Evolutionary conservation across 2,329 filamentous ascomycete species (phyloP).

Genomic region (Xylariaceae sp.): DNA sequence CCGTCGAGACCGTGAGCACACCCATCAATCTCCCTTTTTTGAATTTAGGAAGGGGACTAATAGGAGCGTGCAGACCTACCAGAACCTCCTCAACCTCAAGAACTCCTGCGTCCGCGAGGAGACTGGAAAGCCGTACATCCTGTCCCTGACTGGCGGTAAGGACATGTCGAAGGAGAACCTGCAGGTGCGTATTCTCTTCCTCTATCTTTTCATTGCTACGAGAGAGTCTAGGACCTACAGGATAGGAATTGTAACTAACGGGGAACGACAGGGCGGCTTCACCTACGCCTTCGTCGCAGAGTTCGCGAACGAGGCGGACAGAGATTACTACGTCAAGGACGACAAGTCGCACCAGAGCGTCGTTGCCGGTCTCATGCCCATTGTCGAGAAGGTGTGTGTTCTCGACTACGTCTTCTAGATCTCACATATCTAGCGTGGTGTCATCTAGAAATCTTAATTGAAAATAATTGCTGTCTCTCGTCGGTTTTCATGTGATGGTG

Average conservation of each 20-base stretch:
- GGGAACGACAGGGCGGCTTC: slow-evolving; percentile 33
- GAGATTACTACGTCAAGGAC: slow-evolving; percentile 39
- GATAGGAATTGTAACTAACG: too few species aligned
- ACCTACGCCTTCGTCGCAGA: slow-evolving; percentile 40
- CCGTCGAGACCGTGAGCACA: slow-evolving; percentile 14
- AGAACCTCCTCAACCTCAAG: slow-evolving; percentile 50
- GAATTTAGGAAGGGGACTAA: not conserved
- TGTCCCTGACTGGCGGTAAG: slow-evolving; percentile 50
- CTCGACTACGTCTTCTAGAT: slow-evolving; percentile 32
- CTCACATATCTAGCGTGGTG: too few species aligned
- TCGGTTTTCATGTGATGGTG: too few species aligned
- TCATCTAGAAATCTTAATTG: too few species aligned
- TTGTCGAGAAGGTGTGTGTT: slow-evolving; percentile 37
- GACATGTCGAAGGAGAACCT: slow-evolving; percentile 58
- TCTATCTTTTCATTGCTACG: too few species aligned
- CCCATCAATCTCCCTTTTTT: not conserved
- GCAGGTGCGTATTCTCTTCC: slow-evolving; percentile 42
- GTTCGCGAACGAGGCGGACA: slow-evolving; percentile 37
- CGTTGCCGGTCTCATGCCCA: slow-evolving; percentile 29
- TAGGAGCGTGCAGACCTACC: slow-evolving; percentile 11
- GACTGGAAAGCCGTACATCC: slow-evolving; percentile 56
- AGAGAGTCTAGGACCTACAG: too few species aligned
- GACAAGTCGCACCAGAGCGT: slow-evolving; percentile 38
- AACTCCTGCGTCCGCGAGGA: slow-evolving; percentile 55
- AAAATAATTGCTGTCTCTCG: too few species aligned